Evolutionary conservation across 2,329 filamentous ascomycete genomes (phyloP), one percentile per base, ranked within the genome.

Genomic region (Thielaviopsis euricoi): DNA sequence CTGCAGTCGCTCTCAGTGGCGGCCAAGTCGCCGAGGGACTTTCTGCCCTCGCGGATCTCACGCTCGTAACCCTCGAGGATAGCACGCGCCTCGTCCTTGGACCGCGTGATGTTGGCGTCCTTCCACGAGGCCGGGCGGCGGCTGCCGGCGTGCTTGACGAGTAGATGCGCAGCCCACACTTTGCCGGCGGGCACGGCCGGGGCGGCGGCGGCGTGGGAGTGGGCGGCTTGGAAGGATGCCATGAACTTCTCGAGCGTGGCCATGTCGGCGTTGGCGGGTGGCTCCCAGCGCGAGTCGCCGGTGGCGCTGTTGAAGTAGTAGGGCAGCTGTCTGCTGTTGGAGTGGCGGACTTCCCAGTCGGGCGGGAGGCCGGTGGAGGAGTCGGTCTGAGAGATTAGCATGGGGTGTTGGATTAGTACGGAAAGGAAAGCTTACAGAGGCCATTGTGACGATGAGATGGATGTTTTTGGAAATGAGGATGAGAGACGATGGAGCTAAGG

Each of bases 271-370:
- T 85, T 87, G 51, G 80, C 70, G 9, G 93, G 93, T 2, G 93
- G 91, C 69, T 97, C 93, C 93, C 93, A 98, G 73, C 88, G 82
- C 62, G 93, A 97, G 69, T 89, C 83, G 70, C 90, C 91, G 62
- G 89, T 87, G 64, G 73, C 74, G 52, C 85, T 76, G 73, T 96
- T 94, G 85, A 96, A 97, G 77, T 97, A 98, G 78, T 98, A 98
- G 43, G 93, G 93, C 40, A 97, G 85, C 74, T 95, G 95, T 77
- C 96, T 97, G 72, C 89, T 95, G 76, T 96, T 95, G 71, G 89
- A 95, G 75, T 94, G 89, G 70, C 93, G 89, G 68, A 98, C 89
- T 75, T 97, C 93, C 90, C 91, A 96, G 70, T 83, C 82, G 54
- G 82, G 71, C 62, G 90, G 90, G 62, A 96, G 82, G 69, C 91